Base-by-base conservation (phyloP, 495 filamentous ascomycete species). In the Aspergillus wentii region DNA sequence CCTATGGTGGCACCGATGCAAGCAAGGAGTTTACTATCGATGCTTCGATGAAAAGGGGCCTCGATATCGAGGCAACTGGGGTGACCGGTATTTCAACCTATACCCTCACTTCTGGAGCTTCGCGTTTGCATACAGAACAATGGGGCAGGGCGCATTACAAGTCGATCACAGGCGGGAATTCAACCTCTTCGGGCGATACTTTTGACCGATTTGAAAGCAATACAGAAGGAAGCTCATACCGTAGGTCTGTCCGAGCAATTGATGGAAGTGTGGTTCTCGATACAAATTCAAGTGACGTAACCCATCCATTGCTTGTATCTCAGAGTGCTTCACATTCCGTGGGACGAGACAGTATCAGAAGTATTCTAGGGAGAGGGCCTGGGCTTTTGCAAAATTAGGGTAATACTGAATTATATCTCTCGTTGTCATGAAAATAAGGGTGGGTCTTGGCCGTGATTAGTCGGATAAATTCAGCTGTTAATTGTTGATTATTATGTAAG, bases 1-100 rank as follows among this genome's bases (percentile, higher is more conserved):
- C 74, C 1, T 80, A 75, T 41, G 33, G 68, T 17, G 48, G 60
- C 11, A 33, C 61, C 0, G 30, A 62, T 19, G 76, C 75, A 4
- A 13, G 14, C 26, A 6, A 5, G 2, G 78, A 76, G 35, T 59
- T 81, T 31, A 69, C 71, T 18, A 82, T 90, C 30, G 64, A 66
- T 33, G 83, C 75, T 1, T 59, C 61, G 16, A 57, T 91, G 17
- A 51, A 59, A 22, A 78, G 83, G 32, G 80, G 80, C 6, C 73
- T 86, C 8, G 44, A 70, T 1, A 62, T 80, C 8, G 49, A 62
- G 10, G 42, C 57, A 5, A 50, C 53, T 8, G 52, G 62, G 5
- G 63, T 74, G 5, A 42, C 59, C 1, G 83, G 81, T 1, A 54
- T 71, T 7, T 67, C 78, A 7, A 77, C 83, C 0, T 87, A 52